phyloP scores from a whole-genome alignment of 1,139 yeast species.

The Geotrichum cucujoidarum region DNA sequence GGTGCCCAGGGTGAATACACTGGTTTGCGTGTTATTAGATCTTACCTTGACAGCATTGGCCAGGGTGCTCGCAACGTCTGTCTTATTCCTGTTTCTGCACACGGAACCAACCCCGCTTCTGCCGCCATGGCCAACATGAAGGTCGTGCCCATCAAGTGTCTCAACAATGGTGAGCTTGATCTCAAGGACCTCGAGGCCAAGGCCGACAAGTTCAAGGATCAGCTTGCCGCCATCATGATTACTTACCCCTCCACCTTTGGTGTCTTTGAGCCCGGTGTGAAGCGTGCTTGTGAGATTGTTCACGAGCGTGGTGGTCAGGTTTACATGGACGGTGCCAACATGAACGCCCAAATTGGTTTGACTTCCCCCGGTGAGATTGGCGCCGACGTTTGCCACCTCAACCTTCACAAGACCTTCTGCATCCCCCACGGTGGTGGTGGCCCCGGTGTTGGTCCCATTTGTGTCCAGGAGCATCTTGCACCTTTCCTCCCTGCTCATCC shows the following conservation, averaged over 20 bases:
- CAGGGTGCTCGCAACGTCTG: constrained; percentile 76
- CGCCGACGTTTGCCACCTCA: constrained; percentile 97
- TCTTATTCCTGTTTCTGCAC: constrained; percentile 94
- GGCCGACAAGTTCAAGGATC: constrained; percentile 62
- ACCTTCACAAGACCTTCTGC: constrained; percentile 94
- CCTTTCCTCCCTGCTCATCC: constrained; percentile 82
- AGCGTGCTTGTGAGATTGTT: constrained; percentile 74
- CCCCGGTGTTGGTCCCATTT: constrained; percentile 97
- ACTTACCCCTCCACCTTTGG: constrained; percentile 98
- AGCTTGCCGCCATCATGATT: constrained; percentile 87
- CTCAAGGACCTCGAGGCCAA: constrained; percentile 66
- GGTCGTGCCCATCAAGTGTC: constrained; percentile 88
- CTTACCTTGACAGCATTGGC: constrained; percentile 69
- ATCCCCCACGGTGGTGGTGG: constrained; percentile 99
- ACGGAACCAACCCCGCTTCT: constrained; percentile 97
- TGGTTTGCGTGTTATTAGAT: constrained; percentile 80
- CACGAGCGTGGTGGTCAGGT: constrained; percentile 91
- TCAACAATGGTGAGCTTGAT: constrained; percentile 79
- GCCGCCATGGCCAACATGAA: constrained; percentile 96
- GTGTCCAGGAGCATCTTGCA: constrained; percentile 77
- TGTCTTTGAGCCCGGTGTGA: constrained; percentile 87
- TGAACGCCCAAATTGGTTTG: constrained; percentile 97
- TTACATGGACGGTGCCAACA: constrained; percentile 96
- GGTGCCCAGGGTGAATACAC: constrained; percentile 99
- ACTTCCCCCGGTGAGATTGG: constrained; percentile 97